These are phyloP conservation scores for Trichophyton mentagrophytes DNA, from an alignment of 2,329 filamentous ascomycete genomes.

Conservation along the genomic window DNA sequence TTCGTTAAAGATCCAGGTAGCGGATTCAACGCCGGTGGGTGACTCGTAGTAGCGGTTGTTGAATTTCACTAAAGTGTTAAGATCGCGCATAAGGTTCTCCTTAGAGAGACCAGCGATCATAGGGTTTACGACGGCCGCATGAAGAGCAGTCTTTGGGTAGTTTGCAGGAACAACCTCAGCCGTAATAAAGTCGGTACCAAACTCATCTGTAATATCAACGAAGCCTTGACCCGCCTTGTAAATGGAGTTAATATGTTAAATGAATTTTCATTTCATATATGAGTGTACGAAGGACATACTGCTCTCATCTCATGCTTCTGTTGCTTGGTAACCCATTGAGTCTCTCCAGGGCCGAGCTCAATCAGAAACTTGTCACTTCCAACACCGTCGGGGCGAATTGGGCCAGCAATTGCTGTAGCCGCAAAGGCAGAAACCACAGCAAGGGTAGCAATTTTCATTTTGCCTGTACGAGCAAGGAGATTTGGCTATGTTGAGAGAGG, in stretches of 20 bases:
- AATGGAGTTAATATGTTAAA: not conserved
- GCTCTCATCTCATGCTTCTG: conserved; percentile 79
- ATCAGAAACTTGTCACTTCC: conserved; percentile 52
- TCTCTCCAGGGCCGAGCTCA: conserved; percentile 72
- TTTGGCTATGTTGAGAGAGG: not conserved
- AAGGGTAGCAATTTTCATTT: not conserved
- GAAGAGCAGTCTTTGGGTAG: conserved; percentile 54
- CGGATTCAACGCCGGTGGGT: conserved; percentile 61
- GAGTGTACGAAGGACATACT: not conserved
- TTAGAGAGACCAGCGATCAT: conserved; percentile 60
- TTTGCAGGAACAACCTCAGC: conserved; percentile 31
- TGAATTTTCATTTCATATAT: not conserved
- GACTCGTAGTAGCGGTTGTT: conserved; percentile 49
- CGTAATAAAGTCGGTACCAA: conserved; percentile 42
- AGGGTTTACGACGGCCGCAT: conserved; percentile 46
- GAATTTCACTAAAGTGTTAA: conserved; percentile 55
- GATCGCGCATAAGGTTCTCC: conserved; percentile 60
- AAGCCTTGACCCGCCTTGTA: conserved; percentile 44
- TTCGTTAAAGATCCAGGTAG: conserved; percentile 69
- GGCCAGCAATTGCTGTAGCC: not conserved
- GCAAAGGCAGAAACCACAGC: not conserved
- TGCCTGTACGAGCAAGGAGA: not conserved
- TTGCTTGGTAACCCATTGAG: conserved; percentile 78
- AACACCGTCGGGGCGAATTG: not conserved
- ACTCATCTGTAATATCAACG: conserved; percentile 76